phyloP scores from a whole-genome alignment of 202 grass and related monocot genomes.

The Tripidium arundinaceum region DNA sequence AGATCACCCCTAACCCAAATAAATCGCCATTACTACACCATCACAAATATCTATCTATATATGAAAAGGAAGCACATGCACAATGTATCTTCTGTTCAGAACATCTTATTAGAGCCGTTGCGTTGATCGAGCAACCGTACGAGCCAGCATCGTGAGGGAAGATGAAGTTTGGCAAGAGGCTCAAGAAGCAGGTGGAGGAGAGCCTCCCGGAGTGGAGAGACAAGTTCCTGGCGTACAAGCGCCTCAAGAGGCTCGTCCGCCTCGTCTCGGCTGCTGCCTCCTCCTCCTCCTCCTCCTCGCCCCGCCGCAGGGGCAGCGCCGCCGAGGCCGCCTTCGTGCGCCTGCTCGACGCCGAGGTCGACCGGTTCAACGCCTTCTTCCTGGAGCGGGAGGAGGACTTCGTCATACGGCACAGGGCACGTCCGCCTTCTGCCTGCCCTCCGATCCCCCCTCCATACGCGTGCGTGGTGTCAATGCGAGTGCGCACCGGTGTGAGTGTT shows the following conservation, averaged over 20 bases:
- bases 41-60: no score
- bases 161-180: conserved; percentile 89
- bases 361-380: conserved; percentile 88
- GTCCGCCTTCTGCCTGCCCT: neutral
- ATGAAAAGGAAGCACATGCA: neutral
- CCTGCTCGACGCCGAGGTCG: conserved; percentile 57
- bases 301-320: neutral
- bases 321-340: conserved; percentile 42
- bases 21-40: neutral
- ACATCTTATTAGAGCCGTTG: neutral
- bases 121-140: neutral
- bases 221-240: conserved; percentile 69
- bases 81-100: neutral
- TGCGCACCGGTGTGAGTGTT: no score
- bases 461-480: no score
- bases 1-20: neutral
- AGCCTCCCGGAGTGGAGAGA: conserved; percentile 80
- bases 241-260: conserved; percentile 65
- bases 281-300: no score
- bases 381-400: conserved; percentile 82
- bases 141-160: neutral
- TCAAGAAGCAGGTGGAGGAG: conserved; percentile 70
- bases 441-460: neutral
- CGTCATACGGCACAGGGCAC: conserved; percentile 66
- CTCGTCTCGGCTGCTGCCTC: conserved; percentile 14